A percentile compares a stretch with the other conserved stretches of the same genome.
phyloP scores from a whole-genome alignment of 1,284 basidiomycete genomes.

The Pascua sp. region DNA sequence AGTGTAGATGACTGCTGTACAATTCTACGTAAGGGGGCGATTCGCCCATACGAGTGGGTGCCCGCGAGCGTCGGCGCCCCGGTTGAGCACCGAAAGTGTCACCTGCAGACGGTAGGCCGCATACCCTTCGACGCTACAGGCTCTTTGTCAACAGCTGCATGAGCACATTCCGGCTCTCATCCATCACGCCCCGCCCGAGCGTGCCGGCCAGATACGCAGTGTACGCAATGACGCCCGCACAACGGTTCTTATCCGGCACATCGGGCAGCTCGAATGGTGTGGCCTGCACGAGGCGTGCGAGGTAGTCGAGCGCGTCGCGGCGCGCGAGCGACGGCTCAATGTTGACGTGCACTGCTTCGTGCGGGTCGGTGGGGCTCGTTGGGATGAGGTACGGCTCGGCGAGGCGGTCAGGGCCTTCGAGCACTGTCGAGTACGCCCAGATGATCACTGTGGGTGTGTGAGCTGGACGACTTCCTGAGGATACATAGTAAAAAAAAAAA shows the following conservation, averaged over 20 bases:
- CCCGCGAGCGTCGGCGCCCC: no score
- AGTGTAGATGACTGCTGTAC: no score
- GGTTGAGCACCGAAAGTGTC: no score
- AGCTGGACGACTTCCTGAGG: no score
- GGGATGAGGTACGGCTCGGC: constrained; percentile 1
- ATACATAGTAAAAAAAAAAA: no score
- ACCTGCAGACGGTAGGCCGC: no score
- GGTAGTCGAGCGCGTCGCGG: constrained; percentile 19
- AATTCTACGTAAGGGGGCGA: no score
- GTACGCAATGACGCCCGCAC: constrained; percentile 25
- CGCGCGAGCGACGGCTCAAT: constrained; percentile 27
- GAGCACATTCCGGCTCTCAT: constrained; percentile 24
- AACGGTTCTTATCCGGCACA: constrained; percentile 21
- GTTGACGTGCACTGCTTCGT: not conserved
- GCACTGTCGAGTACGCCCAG: constrained; percentile 22
- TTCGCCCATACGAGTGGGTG: no score
- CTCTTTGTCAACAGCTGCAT: constrained; percentile 5
- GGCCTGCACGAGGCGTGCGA: constrained; percentile 7
- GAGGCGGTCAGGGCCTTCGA: constrained; percentile 18
- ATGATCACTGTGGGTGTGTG: constrained; percentile 12
- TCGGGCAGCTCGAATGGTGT: constrained; percentile 2
- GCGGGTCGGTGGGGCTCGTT: not conserved
- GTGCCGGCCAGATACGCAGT: constrained; percentile 25
- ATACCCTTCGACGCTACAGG: no score
- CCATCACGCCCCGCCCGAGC: constrained; percentile 20